phyloP scores from a whole-genome alignment of 352 stramenopile species.

The Bremia lactucae region DNA sequence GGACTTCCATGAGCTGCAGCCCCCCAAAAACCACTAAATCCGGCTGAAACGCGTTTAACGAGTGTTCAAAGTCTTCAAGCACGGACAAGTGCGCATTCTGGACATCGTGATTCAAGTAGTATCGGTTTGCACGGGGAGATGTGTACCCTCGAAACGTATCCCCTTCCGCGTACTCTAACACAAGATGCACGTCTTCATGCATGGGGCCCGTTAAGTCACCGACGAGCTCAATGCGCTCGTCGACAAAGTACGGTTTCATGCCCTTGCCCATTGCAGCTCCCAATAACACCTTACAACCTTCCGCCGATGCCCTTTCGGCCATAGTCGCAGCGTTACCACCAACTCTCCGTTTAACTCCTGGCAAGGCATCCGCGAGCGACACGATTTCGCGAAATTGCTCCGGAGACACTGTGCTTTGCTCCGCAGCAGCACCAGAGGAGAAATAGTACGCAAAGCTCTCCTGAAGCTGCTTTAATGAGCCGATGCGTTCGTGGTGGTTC shows the following conservation, averaged over 20 bases:
- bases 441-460: slow-evolving; percentile 84
- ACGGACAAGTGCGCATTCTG: slow-evolving; percentile 74
- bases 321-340: slow-evolving; percentile 75
- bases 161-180: slow-evolving; percentile 65
- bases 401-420: slow-evolving; percentile 74
- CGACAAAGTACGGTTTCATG: slow-evolving; percentile 60
- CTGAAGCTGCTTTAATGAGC: slow-evolving; percentile 43
- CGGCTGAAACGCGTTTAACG: slow-evolving; percentile 42
- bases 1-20: slow-evolving; percentile 78
- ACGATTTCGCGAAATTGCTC: slow-evolving; percentile 71
- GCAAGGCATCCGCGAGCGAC: slow-evolving; percentile 44
- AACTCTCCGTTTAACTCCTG: slow-evolving; percentile 50
- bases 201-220: slow-evolving; percentile 44
- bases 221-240: slow-evolving; percentile 49
- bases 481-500: slow-evolving; percentile 67
- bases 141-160: slow-evolving; percentile 48
- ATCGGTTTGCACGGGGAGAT: slow-evolving; percentile 67
- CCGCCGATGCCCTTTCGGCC: slow-evolving; percentile 53
- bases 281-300: slow-evolving; percentile 61
- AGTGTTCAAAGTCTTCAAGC: slow-evolving; percentile 62
- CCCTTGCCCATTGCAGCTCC: slow-evolving; percentile 66
- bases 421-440: slow-evolving; percentile 56
- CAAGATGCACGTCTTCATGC: slow-evolving; percentile 70
- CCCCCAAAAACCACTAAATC: slow-evolving; percentile 75
- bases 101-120: slow-evolving; percentile 82